These are phyloP conservation scores for Xeromyces bisporus DNA, from an alignment of 495 filamentous ascomycete genomes.

Conservation along the genomic window DNA sequence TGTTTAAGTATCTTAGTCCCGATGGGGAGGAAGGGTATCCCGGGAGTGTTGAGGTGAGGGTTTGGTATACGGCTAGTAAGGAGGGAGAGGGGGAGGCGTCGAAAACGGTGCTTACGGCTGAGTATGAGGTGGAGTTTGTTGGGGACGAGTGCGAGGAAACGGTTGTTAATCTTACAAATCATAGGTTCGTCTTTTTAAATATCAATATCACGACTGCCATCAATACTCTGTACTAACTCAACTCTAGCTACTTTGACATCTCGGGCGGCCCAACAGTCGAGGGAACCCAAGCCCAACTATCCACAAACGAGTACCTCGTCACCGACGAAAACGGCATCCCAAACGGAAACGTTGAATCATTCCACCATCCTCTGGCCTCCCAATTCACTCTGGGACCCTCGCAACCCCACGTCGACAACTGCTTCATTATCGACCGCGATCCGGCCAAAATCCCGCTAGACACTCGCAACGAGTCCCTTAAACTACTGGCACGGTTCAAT, in stretches of 20 bases:
- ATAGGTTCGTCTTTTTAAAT: constrained; percentile 39
- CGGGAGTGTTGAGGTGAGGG: constrained; percentile 66
- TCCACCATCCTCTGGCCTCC: constrained; percentile 36
- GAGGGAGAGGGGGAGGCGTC: constrained; percentile 34
- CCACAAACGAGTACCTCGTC: constrained; percentile 55
- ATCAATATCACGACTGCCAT: too few relatives aligned
- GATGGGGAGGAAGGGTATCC: constrained; percentile 80
- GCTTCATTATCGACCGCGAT: constrained; percentile 60
- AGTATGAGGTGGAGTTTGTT: constrained; percentile 77
- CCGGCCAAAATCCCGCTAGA: constrained; percentile 51
- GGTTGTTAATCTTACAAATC: constrained; percentile 80
- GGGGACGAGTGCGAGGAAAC: constrained; percentile 68
- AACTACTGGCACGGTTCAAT: constrained; percentile 46
- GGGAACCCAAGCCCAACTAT: constrained; percentile 57
- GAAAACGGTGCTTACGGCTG: constrained; percentile 56
- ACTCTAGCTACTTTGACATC: constrained; percentile 87
- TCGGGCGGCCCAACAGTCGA: constrained; percentile 47
- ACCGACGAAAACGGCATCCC: constrained; percentile 57
- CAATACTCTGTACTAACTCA: too few relatives aligned
- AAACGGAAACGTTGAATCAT: constrained; percentile 22
- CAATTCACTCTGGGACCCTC: constrained; percentile 49
- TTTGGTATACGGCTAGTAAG: constrained; percentile 62
- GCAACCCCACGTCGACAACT: constrained; percentile 71
- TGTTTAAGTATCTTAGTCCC: constrained; percentile 54
- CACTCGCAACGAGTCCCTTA: constrained; percentile 49